Evolutionary conservation across 2,329 filamentous ascomycete genomes (phyloP).

Genomic region (Sporothrix euskadiensis): DNA sequence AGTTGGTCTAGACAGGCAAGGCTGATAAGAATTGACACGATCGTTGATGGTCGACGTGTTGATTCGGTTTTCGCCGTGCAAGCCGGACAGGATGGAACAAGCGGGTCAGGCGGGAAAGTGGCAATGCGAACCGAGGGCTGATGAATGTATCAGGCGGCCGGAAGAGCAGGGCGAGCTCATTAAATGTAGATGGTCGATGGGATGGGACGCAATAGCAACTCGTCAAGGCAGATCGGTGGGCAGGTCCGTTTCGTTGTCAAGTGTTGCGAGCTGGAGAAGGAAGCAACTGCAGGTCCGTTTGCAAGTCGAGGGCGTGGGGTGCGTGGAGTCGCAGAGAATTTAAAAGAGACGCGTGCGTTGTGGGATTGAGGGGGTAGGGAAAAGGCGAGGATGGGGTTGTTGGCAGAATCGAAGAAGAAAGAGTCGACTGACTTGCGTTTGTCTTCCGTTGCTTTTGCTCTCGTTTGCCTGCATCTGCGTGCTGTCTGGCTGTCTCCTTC

Average conservation of each 20-base stretch:
- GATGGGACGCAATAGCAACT: too few species aligned
- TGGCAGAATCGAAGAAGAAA: background rate
- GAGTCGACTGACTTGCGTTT: background rate
- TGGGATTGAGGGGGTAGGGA: background rate
- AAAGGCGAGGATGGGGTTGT: background rate
- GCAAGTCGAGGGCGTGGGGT: background rate
- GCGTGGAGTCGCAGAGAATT: background rate
- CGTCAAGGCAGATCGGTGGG: background rate
- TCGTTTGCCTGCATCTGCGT: slow-evolving; percentile 12
- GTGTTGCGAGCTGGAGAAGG: background rate
- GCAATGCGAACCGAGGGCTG: too few species aligned
- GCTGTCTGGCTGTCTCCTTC: slow-evolving; percentile 5
- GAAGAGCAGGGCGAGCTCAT: background rate
- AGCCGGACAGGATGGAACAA: background rate
- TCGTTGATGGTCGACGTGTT: background rate
- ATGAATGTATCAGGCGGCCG: background rate
- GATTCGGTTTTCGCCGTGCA: background rate
- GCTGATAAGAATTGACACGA: background rate
- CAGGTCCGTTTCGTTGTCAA: background rate
- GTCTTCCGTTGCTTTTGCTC: slow-evolving; percentile 7
- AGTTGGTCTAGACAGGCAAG: background rate
- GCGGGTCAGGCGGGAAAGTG: background rate
- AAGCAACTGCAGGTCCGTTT: background rate
- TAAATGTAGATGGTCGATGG: background rate
- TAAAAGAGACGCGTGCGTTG: background rate